Evolutionary conservation across 2,329 filamentous ascomycete species (phyloP), one percentile per base, ranked within the genome.

Genomic region (Akanthomyces muscarius): DNA sequence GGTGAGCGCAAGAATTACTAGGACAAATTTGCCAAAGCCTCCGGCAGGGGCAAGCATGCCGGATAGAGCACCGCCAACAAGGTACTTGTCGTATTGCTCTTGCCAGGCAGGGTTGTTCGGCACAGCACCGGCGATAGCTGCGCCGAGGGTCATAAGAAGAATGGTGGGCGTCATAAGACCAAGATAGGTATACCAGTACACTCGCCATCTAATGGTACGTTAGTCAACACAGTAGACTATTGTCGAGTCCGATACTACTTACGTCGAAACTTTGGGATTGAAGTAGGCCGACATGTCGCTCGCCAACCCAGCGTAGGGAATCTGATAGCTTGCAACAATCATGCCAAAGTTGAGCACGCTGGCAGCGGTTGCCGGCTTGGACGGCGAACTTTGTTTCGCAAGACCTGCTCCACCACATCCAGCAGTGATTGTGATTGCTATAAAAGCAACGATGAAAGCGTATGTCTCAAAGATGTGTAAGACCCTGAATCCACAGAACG

Each of bases 211-310:
- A n/a, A 23, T 18, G 5, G 5, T 6, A n/a, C 3, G 23, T 53
- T 57, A 52, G 60, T 10, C 4, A 23, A 33, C 28, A 16, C 21
- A 5, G 10, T 21, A 2, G 7, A 14, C 18, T 4, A 44, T 28
- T 23, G 47, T 1, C 30, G 6, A 16, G 11, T 23, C 28, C 1
- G 11, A 36, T 18, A 4, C 2, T 36, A 74, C 78, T 69, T 70
- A 84, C 72, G 78, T 79, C 2, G 83, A 79, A 2, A 81, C 82
- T 60, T 78, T 80, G 25, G 85, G 85, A 58, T 83, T 78, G 61
- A 87, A 79, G 68, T 88, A 89, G 0, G 84, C 85, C 0, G 83
- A 83, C 62, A 88, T 82, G 69, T 88, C 86, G 23, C 83, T 85
- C 0, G 83, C 79, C 28, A 87, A 75, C 2, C 79, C 80, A 4